phyloP scores from a whole-genome alignment of 306 rosid species.

The Trifolium repens region DNA sequence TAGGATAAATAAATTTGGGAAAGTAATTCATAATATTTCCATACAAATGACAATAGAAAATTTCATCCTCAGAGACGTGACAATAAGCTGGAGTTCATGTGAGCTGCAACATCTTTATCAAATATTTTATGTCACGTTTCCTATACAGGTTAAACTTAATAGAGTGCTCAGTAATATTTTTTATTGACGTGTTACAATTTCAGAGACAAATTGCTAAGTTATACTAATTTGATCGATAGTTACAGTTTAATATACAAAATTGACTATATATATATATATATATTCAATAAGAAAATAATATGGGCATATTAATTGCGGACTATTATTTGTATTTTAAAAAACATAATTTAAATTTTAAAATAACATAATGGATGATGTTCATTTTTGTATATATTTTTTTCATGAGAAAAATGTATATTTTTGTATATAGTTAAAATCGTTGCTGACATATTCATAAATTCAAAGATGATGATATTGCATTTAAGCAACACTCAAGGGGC shows the following conservation, averaged over 20 bases:
- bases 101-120: neutral
- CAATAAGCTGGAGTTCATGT: neutral
- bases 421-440: neutral
- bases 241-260: neutral
- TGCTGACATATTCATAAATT: slow-evolving; percentile 38
- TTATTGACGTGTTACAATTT: too few relatives aligned
- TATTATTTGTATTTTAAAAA: neutral
- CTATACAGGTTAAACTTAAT: neutral
- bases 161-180: too few relatives aligned
- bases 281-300: neutral
- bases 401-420: neutral
- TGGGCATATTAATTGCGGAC: neutral
- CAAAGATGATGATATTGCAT: slow-evolving; percentile 37
- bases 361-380: neutral
- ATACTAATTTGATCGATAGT: neutral
- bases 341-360: neutral
- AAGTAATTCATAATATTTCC: neutral
- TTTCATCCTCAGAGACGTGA: neutral
- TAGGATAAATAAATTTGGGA: neutral
- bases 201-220: neutral
- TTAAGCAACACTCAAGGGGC: slow-evolving; percentile 26
- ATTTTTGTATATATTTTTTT: neutral
- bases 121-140: neutral
- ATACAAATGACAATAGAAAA: neutral
- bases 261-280: too few relatives aligned